phyloP scores from a whole-genome alignment of 2,329 filamentous ascomycete genomes.

The Penicillium sp. region DNA sequence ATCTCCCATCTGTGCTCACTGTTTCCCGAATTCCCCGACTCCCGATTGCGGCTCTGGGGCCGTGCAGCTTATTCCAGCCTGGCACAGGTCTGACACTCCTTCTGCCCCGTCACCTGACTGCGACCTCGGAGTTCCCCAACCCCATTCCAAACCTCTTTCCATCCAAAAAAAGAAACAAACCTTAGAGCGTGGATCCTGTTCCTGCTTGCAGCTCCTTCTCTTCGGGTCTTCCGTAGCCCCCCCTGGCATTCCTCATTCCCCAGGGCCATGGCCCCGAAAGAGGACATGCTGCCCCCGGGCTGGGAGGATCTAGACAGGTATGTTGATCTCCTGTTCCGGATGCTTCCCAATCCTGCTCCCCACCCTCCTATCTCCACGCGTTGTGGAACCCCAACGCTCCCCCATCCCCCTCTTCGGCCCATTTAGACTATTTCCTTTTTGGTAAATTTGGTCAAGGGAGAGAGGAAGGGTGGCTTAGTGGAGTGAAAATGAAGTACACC shows the following conservation, averaged over 20 bases:
- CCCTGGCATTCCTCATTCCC: slow-evolving; percentile 33
- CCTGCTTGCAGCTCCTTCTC: slow-evolving; percentile 15
- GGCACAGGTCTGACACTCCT: not conserved
- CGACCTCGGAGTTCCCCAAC: slow-evolving; percentile 17
- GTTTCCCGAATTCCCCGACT: not conserved
- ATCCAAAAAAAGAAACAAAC: not conserved
- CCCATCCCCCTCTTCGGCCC: slow-evolving; percentile 49
- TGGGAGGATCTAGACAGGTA: slow-evolving; percentile 45
- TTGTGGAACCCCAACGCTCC: slow-evolving; percentile 20
- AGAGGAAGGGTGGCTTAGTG: not conserved
- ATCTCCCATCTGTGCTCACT: not conserved
- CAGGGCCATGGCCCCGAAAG: slow-evolving; percentile 44
- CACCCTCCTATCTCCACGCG: slow-evolving; percentile 6
- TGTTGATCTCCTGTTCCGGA: slow-evolving; percentile 23
- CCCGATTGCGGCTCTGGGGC: slow-evolving; percentile 13
- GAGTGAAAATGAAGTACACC: slow-evolving; percentile 12
- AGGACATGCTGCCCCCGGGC: slow-evolving; percentile 42
- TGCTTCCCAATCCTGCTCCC: slow-evolving; percentile 2
- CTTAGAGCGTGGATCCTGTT: not conserved
- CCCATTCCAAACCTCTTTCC: slow-evolving; percentile 3
- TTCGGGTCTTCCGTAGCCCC: slow-evolving; percentile 7
- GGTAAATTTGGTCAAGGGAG: slow-evolving; percentile 52
- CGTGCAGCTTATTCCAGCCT: slow-evolving; percentile 5
- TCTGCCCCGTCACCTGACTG: slow-evolving; percentile 19
- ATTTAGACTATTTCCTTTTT: slow-evolving; percentile 59